Evolutionary conservation across 2,329 filamentous ascomycete genomes (phyloP).

Genomic region (Ploettnerulaceae sp.): DNA sequence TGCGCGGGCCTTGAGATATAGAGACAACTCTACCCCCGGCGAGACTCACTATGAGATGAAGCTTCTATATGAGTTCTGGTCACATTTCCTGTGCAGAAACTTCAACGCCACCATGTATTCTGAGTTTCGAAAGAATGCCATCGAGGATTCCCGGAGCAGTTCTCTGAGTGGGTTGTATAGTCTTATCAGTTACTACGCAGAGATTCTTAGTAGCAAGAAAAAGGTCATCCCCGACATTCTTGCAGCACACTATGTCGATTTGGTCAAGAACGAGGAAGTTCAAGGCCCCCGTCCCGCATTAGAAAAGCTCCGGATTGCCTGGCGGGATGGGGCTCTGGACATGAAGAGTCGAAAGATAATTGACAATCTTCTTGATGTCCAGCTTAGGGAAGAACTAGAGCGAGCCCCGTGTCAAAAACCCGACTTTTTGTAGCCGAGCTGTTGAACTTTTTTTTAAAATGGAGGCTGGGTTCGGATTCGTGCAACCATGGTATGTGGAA

Average conservation of each 20-base stretch:
- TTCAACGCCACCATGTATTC: conserved; percentile 73
- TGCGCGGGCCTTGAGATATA: conserved; percentile 37
- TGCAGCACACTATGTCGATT: conserved; percentile 49
- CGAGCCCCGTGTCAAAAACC: conserved; percentile 25
- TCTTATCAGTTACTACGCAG: conserved; percentile 62
- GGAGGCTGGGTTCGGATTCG: not conserved
- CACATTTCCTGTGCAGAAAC: conserved; percentile 64
- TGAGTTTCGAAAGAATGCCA: conserved; percentile 64
- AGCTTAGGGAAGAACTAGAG: conserved; percentile 49
- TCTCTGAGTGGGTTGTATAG: conserved; percentile 54
- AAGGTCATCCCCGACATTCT: conserved; percentile 48
- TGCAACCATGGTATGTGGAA: not conserved
- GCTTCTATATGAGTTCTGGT: conserved; percentile 70
- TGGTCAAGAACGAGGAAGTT: conserved; percentile 45
- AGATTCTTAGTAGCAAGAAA: conserved; percentile 45
- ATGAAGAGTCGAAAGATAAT: conserved; percentile 54
- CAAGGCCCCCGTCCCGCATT: conserved; percentile 41
- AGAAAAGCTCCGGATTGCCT: conserved; percentile 46
- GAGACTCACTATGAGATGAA: conserved; percentile 53
- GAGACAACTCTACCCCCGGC: conserved; percentile 33
- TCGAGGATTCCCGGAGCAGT: conserved; percentile 55
- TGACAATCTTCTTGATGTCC: conserved; percentile 45
- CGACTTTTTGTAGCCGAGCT: conserved; percentile 20
- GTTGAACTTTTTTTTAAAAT: conserved; percentile 1
- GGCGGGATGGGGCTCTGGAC: conserved; percentile 49